Conservation (phyloP, 441 rosid species). For the Adansonia madagascariensis region DNA sequence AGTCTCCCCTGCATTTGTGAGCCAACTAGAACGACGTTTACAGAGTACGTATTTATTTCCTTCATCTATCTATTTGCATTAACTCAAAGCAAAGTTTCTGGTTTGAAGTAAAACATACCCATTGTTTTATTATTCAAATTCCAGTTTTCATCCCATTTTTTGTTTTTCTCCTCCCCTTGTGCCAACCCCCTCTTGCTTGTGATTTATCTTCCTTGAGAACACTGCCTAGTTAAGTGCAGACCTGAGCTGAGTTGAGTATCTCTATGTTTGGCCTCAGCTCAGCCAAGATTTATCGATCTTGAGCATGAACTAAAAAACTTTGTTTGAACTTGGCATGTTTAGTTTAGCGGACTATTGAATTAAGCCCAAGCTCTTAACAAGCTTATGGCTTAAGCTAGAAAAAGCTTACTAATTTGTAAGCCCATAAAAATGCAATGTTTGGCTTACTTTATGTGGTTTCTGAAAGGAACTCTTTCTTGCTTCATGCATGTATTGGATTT, state of each 20-base stretch:
- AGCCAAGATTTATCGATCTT: background rate
- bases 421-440: background rate
- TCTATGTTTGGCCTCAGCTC: constrained; percentile 2
- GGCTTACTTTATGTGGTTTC: background rate
- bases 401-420: background rate
- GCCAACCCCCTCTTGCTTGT: background rate
- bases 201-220: background rate
- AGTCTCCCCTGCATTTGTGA: constrained; percentile 82
- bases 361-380: background rate
- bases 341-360: background rate
- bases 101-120: background rate
- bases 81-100: constrained; percentile 13
- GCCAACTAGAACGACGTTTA: constrained; percentile 74
- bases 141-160: background rate
- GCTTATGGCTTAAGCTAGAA: background rate
- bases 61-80: constrained; percentile 9
- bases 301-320: constrained; percentile 2
- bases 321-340: background rate
- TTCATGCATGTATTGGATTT: too few species aligned
- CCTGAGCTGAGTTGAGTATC: background rate
- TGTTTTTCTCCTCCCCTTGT: background rate
- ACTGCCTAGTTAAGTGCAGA: background rate
- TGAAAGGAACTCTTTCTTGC: too few species aligned
- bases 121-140: constrained; percentile 19
- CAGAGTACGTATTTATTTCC: constrained; percentile 54